Conservation (phyloP, 108 stramenopile genomes). For the Nitzschia palea region DNA sequence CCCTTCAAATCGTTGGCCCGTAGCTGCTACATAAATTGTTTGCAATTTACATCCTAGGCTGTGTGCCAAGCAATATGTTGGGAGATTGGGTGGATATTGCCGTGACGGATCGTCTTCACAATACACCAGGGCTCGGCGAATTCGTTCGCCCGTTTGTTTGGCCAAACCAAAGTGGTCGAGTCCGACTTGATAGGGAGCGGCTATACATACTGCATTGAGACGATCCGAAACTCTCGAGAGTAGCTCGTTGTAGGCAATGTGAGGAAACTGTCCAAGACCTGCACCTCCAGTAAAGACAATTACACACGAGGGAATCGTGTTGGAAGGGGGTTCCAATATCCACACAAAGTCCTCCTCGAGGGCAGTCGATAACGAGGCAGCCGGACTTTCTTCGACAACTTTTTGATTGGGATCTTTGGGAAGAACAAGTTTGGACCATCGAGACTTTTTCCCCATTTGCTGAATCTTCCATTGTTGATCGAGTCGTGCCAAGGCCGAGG, state of each 20-base stretch:
- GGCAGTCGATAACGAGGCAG: background rate
- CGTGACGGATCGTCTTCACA: constrained; percentile 56
- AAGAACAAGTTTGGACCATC: constrained; percentile 64
- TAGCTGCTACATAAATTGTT: constrained; percentile 73
- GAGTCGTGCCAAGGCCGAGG: constrained; percentile 57
- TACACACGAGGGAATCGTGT: constrained; percentile 58
- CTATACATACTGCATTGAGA: constrained; percentile 70
- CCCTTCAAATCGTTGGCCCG: constrained; percentile 62
- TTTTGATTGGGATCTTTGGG: constrained; percentile 33
- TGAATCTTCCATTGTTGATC: constrained; percentile 71
- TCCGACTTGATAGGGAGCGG: constrained; percentile 72
- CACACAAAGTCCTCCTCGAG: constrained; percentile 55
- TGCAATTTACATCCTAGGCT: constrained; percentile 72
- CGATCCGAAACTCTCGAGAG: constrained; percentile 42
- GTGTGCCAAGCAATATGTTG: constrained; percentile 65
- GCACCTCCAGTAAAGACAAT: constrained; percentile 86
- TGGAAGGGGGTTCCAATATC: constrained; percentile 65
- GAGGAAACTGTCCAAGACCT: constrained; percentile 78
- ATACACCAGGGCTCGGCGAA: constrained; percentile 55
- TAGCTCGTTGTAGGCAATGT: constrained; percentile 76
- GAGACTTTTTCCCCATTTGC: constrained; percentile 42
- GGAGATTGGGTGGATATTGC: constrained; percentile 44
- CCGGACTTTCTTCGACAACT: background rate
- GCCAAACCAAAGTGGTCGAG: constrained; percentile 80
- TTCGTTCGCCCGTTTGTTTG: constrained; percentile 52